Evolutionary conservation across 257 asterid genomes (phyloP), one percentile per base, ranked within the genome.

Genomic region (Gentiana straminea): DNA sequence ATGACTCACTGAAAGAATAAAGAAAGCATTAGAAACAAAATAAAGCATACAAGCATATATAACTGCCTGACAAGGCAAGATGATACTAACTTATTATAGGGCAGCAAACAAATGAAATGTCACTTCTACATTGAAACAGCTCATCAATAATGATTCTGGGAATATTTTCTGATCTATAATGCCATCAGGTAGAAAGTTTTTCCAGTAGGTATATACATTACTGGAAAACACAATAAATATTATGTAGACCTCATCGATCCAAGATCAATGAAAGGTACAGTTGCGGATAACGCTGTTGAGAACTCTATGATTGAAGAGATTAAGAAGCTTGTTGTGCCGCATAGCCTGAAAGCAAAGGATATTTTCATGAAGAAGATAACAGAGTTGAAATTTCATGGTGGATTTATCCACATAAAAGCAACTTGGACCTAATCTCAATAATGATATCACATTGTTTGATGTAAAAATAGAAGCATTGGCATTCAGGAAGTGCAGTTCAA

Each of bases 261-360:
- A 60, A 33, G 81, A 75, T 69, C 71, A 84, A 79, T 81, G 70
- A 68, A 74, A 69, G 62, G 59, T 88, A 71, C 84, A 71, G 54
- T 68, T 45, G 51, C 77, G 84, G 61, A 81, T 84, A 34, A 73
- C 70, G 76, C 70, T 4, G 82, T 88, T 2, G 77, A 81, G 49
- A 80, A 77, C 67, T 47, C 71, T 35, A 45, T 68, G 73, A 78
- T 77, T 70, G 84, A 80, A 58, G 86, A 73, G 60, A 70, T 64
- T 44, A 75, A 54, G 58, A 61, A 61, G 52, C 50, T 13, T 15
- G 50, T 38, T 43, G 34, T 45, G 59, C 66, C 41, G 50, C 66
- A 61, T 58, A 59, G 76, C 55, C 66, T 71, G 24, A 75, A 49
- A 54, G 67, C 60, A 49, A 65, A 52, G 24, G 52, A 39, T 35